A percentile compares a stretch with the other conserved stretches of the same genome.
Evolutionary conservation across 305 asterid genomes (phyloP).

Genomic region (Fraxinus sp.): DNA sequence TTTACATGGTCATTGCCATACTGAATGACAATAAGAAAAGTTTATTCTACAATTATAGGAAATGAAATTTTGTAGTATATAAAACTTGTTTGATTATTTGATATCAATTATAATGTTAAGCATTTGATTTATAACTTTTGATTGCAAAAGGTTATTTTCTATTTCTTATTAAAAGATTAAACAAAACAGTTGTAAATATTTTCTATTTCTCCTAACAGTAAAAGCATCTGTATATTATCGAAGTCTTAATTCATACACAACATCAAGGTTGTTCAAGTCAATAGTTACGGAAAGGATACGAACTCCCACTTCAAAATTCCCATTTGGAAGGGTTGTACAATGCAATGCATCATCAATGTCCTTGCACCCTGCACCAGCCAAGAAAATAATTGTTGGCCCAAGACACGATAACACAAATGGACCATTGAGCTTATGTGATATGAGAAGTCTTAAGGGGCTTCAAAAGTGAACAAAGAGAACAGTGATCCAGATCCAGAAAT

Average conservation of each 20-base stretch:
- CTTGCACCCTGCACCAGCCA: slow-evolving; percentile 75
- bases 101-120: neutral
- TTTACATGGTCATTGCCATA: slow-evolving; percentile 6
- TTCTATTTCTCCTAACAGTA: neutral
- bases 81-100: neutral
- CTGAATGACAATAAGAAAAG: slow-evolving; percentile 7
- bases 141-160: neutral
- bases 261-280: neutral
- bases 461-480: slow-evolving; percentile 14
- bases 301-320: slow-evolving; percentile 98
- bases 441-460: slow-evolving; percentile 10
- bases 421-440: slow-evolving; percentile 12
- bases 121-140: neutral
- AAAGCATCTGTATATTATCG: neutral
- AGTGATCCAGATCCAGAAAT: slow-evolving; percentile 17
- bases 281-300: slow-evolving; percentile 66
- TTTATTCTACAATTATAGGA: neutral
- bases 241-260: neutral
- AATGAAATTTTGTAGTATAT: neutral
- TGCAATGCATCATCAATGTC: slow-evolving; percentile 99
- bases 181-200: neutral
- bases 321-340: slow-evolving; percentile 81
- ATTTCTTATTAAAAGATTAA: neutral
- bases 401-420: slow-evolving; percentile 21
- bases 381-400: slow-evolving; percentile 22